Percentiles rank a stretch among this genome's conserved stretches.
Conservation (phyloP, 257 asterid genomes). For the Scutellaria minor region DNA sequence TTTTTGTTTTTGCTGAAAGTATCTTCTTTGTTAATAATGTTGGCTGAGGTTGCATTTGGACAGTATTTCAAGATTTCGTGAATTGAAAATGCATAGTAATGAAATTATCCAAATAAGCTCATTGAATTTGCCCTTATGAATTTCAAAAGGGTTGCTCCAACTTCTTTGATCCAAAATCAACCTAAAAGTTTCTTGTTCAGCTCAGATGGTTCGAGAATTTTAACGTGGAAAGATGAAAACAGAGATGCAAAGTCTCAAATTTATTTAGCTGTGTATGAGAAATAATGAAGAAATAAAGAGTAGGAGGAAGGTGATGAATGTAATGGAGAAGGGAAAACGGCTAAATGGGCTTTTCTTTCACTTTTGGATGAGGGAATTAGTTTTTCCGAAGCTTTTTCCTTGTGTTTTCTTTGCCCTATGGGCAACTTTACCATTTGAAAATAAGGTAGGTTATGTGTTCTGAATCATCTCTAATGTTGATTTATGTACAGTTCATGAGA, state of each 20-base stretch:
- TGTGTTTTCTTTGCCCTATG: too few species aligned
- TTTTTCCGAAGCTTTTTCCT: neutral
- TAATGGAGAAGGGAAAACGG: neutral
- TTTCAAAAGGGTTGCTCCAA: neutral
- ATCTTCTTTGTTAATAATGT: neutral
- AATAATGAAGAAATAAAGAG: neutral
- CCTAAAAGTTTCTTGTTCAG: neutral
- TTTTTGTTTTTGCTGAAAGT: constrained; percentile 1
- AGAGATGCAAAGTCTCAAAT: neutral
- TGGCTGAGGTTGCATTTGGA: too few species aligned
- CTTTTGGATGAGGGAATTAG: neutral
- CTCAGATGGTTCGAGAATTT: neutral
- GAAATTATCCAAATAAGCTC: neutral
- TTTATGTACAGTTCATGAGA: constrained; percentile 73
- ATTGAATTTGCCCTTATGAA: neutral
- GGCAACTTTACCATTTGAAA: too few species aligned
- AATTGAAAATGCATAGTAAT: neutral
- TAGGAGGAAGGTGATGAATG: neutral
- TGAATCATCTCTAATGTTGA: constrained; percentile 8
- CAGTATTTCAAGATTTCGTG: neutral
- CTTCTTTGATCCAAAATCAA: neutral
- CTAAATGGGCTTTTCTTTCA: neutral
- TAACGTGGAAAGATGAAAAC: neutral
- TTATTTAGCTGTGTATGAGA: neutral
- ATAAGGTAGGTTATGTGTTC: too few species aligned